These are phyloP conservation scores for Colletotrichum simmondsii DNA, from an alignment of 2,329 filamentous ascomycete genomes.

Conservation along the genomic window DNA sequence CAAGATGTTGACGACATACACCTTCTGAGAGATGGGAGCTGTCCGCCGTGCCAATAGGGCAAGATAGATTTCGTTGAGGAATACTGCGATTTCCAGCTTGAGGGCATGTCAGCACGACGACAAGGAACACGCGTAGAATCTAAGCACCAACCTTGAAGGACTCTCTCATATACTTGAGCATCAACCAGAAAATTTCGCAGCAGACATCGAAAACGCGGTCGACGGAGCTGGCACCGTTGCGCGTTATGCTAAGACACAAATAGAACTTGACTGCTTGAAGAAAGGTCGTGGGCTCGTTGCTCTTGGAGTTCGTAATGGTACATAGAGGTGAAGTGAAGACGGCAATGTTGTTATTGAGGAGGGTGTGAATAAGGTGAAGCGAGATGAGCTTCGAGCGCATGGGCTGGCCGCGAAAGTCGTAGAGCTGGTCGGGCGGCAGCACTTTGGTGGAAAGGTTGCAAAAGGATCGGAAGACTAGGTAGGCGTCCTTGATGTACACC, in stretches of 20 bases:
- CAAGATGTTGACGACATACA: constrained; percentile 88
- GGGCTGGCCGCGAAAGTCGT: constrained; percentile 91
- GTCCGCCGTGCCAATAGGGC: constrained; percentile 89
- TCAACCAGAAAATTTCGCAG: constrained; percentile 97
- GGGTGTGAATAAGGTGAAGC: constrained; percentile 92
- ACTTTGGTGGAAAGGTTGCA: constrained; percentile 97
- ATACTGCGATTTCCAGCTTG: constrained; percentile 96
- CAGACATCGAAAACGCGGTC: constrained; percentile 94
- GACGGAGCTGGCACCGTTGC: constrained; percentile 94
- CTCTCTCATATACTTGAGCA: constrained; percentile 92
- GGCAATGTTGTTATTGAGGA: constrained; percentile 91
- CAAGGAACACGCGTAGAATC: neutral
- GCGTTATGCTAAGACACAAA: constrained; percentile 91
- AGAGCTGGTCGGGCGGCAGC: constrained; percentile 88
- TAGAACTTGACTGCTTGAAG: constrained; percentile 97
- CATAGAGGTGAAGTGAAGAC: constrained; percentile 93
- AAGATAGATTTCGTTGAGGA: constrained; percentile 96
- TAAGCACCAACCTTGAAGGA: constrained; percentile 80
- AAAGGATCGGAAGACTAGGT: constrained; percentile 96
- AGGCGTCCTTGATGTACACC: constrained; percentile 96
- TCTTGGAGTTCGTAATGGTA: constrained; percentile 92
- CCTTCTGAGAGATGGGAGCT: constrained; percentile 89
- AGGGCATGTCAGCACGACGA: constrained; percentile 39
- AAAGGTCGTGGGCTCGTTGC: constrained; percentile 88
- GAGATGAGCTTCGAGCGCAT: constrained; percentile 98